phyloP scores from a whole-genome alignment of 129 eudicot species.

The Arctium minus region DNA sequence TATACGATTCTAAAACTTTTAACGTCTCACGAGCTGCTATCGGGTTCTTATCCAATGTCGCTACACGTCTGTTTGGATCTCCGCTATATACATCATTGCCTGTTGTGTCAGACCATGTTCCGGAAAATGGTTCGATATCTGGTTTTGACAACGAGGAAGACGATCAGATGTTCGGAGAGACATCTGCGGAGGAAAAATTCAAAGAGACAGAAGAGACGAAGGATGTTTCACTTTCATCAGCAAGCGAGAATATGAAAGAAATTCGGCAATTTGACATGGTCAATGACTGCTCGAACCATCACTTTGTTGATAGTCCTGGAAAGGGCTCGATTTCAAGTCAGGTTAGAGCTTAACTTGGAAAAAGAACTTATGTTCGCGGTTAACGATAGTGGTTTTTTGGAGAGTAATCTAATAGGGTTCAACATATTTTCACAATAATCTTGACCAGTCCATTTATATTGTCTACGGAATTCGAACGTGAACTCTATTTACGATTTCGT shows the following conservation, averaged over 20 bases:
- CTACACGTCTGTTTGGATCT: conserved; percentile 48
- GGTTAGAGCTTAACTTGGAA: conserved; percentile 33
- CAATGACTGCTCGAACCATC: conserved; percentile 69
- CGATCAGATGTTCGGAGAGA: conserved; percentile 26
- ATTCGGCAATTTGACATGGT: conserved; percentile 74
- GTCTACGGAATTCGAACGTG: background rate
- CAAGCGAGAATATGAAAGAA: conserved; percentile 17
- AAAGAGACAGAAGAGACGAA: conserved; percentile 19
- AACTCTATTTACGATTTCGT: conserved; percentile 5
- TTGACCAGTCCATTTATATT: background rate
- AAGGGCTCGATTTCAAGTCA: conserved; percentile 49
- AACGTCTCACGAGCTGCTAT: conserved; percentile 59
- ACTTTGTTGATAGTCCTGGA: conserved; percentile 56
- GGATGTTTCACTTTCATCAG: conserved; percentile 12
- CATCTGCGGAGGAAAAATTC: conserved; percentile 16
- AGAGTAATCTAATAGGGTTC: background rate
- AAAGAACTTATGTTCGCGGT: background rate
- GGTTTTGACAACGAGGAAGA: conserved; percentile 23
- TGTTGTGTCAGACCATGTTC: conserved; percentile 13
- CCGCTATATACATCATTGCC: conserved; percentile 37
- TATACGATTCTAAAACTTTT: conserved; percentile 25
- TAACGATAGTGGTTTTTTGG: background rate
- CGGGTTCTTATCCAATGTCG: conserved; percentile 50
- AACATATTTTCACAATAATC: background rate
- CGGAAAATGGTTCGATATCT: conserved; percentile 13